phyloP scores from a whole-genome alignment of 1,284 basidiomycete species.

The Irpex lacteus region DNA sequence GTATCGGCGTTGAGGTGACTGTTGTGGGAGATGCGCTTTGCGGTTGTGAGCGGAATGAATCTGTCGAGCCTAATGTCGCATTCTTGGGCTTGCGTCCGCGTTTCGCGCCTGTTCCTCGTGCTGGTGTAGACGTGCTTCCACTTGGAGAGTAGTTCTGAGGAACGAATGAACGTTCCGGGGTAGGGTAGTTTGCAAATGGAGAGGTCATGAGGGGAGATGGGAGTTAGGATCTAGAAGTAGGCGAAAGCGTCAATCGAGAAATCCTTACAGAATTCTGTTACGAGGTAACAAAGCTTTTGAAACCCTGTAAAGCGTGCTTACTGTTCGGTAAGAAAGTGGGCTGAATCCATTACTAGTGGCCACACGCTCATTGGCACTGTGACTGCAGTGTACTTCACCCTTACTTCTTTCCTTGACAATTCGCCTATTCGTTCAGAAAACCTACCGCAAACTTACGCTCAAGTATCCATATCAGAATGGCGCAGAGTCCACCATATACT shows the following conservation, averaged over 20 bases:
- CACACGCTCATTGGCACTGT: background rate
- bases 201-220: constrained; percentile 20
- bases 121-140: constrained; percentile 24
- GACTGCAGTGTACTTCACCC: background rate
- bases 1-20: constrained; percentile 18
- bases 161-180: constrained; percentile 32
- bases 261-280: background rate
- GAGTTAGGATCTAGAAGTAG: background rate
- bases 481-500: constrained; percentile 29
- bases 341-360: background rate
- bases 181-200: constrained; percentile 26
- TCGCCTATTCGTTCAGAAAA: background rate
- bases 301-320: background rate
- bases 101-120: constrained; percentile 49
- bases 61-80: constrained; percentile 25
- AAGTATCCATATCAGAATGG: constrained; percentile 19
- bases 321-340: background rate
- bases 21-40: constrained; percentile 16
- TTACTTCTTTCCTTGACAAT: background rate
- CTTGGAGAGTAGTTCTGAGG: constrained; percentile 28
- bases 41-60: constrained; percentile 13
- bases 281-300: background rate
- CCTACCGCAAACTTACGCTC: background rate
- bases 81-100: constrained; percentile 58
- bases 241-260: background rate